phyloP scores from a whole-genome alignment of 2,329 filamentous ascomycete species.

The Exophiala lecanii-corni region DNA sequence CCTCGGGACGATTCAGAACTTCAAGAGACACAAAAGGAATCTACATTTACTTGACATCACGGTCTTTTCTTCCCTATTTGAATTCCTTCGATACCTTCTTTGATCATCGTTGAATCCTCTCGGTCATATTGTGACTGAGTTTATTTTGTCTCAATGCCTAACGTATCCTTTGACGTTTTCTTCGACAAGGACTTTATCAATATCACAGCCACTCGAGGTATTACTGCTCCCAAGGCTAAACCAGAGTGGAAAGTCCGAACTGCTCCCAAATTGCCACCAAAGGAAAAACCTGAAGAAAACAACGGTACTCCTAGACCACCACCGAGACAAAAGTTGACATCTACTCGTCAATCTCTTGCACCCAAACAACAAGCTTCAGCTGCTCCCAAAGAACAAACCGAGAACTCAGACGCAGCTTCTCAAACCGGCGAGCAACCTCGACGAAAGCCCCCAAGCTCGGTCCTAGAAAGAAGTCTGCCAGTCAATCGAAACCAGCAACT shows the following conservation, averaged over 20 bases:
- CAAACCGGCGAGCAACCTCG: constrained; percentile 16
- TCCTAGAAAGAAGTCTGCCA: constrained; percentile 20
- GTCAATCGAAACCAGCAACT: constrained; percentile 7
- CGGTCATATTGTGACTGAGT: constrained; percentile 11
- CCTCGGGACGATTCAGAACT: constrained; percentile 7
- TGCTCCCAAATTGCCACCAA: constrained; percentile 27
- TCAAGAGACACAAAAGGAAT: constrained; percentile 4
- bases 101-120: constrained; percentile 3
- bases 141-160: constrained; percentile 27
- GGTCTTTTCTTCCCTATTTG: neutral
- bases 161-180: constrained; percentile 30
- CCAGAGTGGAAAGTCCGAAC: constrained; percentile 29
- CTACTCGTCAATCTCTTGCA: constrained; percentile 17
- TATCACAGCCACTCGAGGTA: constrained; percentile 27
- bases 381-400: neutral
- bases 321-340: constrained; percentile 22
- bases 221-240: constrained; percentile 27
- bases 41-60: constrained; percentile 3
- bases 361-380: constrained; percentile 2
- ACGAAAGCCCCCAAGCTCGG: constrained; percentile 27
- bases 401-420: constrained; percentile 14
- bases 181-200: constrained; percentile 30
- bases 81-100: neutral
- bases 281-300: constrained; percentile 19
- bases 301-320: constrained; percentile 17